A percentile compares a stretch with the other conserved stretches of the same genome.
phyloP scores from a whole-genome alignment of 1,284 basidiomycete species.

The Mycena sp. region DNA sequence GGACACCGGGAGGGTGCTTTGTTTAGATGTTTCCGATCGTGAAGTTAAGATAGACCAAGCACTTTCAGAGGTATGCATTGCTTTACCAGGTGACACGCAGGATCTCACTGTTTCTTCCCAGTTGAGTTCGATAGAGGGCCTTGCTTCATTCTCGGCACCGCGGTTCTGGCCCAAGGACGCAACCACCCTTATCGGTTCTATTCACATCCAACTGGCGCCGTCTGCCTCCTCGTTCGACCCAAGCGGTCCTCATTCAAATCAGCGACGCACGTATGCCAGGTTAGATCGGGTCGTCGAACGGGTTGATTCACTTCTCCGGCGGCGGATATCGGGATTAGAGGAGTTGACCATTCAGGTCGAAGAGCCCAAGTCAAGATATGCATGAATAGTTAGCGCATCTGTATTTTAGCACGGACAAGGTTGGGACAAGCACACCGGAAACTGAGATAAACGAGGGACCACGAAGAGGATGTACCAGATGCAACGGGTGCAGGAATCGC shows the following conservation, averaged over 20 bases:
- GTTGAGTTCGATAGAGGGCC: conserved; percentile 72
- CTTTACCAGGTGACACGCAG: neutral
- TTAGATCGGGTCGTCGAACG: conserved; percentile 78
- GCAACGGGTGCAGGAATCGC: no score
- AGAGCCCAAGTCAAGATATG: conserved; percentile 17
- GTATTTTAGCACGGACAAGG: conserved; percentile 27
- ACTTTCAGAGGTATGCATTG: conserved; percentile 65
- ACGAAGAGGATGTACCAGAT: no score
- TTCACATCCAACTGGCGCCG: conserved; percentile 83
- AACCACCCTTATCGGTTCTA: conserved; percentile 85
- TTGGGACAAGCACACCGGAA: no score
- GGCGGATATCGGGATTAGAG: conserved; percentile 80
- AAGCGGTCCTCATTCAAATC: conserved; percentile 57
- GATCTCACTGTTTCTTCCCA: conserved; percentile 30
- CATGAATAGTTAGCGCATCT: conserved; percentile 26
- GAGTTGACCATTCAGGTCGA: conserved; percentile 91
- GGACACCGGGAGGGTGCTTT: conserved; percentile 90
- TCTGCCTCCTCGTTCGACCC: conserved; percentile 66
- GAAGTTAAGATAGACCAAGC: conserved; percentile 77
- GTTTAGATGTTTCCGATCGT: conserved; percentile 83
- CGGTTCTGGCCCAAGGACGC: conserved; percentile 98
- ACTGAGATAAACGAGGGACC: no score
- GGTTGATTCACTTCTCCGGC: conserved; percentile 78
- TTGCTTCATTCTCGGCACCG: conserved; percentile 83
- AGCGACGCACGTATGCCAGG: conserved; percentile 61